phyloP scores from a whole-genome alignment of 1,139 yeast genomes.

The Candida tetrigidarum region DNA sequence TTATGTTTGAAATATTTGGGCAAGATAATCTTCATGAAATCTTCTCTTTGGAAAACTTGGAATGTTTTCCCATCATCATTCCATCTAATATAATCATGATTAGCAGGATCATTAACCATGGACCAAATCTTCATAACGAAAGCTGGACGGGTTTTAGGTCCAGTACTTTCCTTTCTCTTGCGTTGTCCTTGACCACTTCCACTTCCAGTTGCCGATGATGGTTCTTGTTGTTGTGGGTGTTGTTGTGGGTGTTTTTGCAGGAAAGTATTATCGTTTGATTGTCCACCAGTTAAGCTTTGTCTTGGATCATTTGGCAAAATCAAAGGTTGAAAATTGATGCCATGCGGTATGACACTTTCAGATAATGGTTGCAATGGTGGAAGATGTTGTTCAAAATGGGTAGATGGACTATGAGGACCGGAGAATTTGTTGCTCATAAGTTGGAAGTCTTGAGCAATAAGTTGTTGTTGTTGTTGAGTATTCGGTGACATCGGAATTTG shows the following conservation, averaged over 20 bases:
- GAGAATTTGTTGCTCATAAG: constrained; percentile 9
- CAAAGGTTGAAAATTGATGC: constrained; percentile 15
- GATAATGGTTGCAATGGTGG: constrained; percentile 42
- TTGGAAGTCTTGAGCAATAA: constrained; percentile 16
- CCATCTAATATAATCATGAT: constrained; percentile 80
- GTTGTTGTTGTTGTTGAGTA: constrained; percentile 12
- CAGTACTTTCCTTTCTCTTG: constrained; percentile 34
- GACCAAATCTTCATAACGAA: constrained; percentile 94
- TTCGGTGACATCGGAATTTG: constrained; percentile 12
- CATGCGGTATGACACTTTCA: constrained; percentile 38
- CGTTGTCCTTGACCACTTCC: constrained; percentile 16
- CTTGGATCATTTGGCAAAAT: constrained; percentile 13
- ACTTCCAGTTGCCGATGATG: not conserved
- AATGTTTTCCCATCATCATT: constrained; percentile 82
- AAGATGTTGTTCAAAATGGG: constrained; percentile 19
- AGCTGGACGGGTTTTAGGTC: constrained; percentile 66
- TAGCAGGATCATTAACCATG: constrained; percentile 84
- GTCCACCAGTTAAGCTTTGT: constrained; percentile 14
- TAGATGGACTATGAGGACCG: constrained; percentile 5
- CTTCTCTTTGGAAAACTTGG: constrained; percentile 83
- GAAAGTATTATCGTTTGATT: constrained; percentile 12
- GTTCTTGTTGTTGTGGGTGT: constrained; percentile 5
- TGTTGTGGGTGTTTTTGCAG: constrained; percentile 11
- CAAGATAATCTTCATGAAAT: constrained; percentile 79
- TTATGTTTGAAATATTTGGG: constrained; percentile 94